Base-by-base conservation (phyloP, 306 rosid species). In the Fragaria iinumae region DNA sequence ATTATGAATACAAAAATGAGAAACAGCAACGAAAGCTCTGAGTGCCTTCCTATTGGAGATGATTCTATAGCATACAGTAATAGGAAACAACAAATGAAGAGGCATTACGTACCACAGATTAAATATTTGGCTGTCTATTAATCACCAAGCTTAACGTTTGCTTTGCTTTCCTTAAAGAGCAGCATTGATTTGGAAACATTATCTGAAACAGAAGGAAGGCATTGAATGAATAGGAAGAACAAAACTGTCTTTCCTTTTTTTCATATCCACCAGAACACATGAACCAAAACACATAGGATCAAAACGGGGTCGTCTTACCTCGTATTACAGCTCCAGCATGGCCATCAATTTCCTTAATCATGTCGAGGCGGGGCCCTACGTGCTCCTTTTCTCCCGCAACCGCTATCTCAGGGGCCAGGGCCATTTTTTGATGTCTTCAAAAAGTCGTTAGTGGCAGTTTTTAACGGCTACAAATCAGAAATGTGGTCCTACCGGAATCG, bases 401-500 rank as follows among this genome's bases (percentile, higher is more conserved):
- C 55, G 50, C 59, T 73, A 25, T 62, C 20, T 6, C 3, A 49
- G 21, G 53, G 44, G 25, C 56, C 29, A 43, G 9, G 45, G 45
- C 11, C 45, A 43, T 43, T 43, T 1, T 67, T 41, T 5, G 55
- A 25, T 39, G 2, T 59, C 11, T 77, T 63, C 60, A 76, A 82
- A 85, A 73, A 67, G 77, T 85, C 73, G 78, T 81, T 87, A 56
- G 57, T 48, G 45, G 56, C 67, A 39, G 53, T 60, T 78, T 41
- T 48, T 80, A 84, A 86, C 87, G 88, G 88, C 77, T 82, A 78
- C 57, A 78, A 60, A 41, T 57, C 49, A 17, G 59, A 39, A 76
- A 76, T 47, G 4, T 34, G 69, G 74, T 48, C 62, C 34, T 67
- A 18, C 43, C 5, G 14, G 68, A 29, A 39, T 3, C 12, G 13